phyloP scores from a whole-genome alignment of 2,329 filamentous ascomycete genomes.

The Camptophora hylomeconis region DNA sequence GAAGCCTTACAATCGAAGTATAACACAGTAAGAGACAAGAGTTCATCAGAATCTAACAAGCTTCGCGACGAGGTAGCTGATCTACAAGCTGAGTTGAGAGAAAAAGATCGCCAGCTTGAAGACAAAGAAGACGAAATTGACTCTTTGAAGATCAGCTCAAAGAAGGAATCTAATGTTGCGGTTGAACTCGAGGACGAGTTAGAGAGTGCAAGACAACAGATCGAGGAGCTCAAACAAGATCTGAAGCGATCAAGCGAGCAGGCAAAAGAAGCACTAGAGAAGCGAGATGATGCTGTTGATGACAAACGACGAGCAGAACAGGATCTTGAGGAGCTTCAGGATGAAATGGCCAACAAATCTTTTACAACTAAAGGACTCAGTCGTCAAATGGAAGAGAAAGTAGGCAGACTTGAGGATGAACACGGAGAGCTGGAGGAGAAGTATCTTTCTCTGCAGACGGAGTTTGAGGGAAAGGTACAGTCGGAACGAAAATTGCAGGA shows the following conservation, averaged over 20 bases:
- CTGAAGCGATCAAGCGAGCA: constrained; percentile 26
- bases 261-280: constrained; percentile 30
- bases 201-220: constrained; percentile 29
- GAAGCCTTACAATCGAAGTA: constrained; percentile 49
- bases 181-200: constrained; percentile 38
- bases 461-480: constrained; percentile 31
- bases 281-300: constrained; percentile 36
- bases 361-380: constrained; percentile 61
- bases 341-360: constrained; percentile 69
- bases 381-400: constrained; percentile 61
- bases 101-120: constrained; percentile 61
- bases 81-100: constrained; percentile 59
- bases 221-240: constrained; percentile 29
- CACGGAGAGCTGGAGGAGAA: constrained; percentile 40
- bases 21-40: constrained; percentile 42
- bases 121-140: constrained; percentile 66
- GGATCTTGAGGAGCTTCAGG: constrained; percentile 50
- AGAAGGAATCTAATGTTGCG: constrained; percentile 29
- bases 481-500: constrained; percentile 26
- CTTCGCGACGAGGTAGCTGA: constrained; percentile 63
- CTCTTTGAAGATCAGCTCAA: constrained; percentile 40
- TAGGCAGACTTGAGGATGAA: constrained; percentile 53
- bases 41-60: constrained; percentile 47
- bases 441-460: constrained; percentile 28
- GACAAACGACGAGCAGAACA: constrained; percentile 38